Conservation (phyloP, 2,329 filamentous ascomycete species). For the Salinomyces thailandicus region DNA sequence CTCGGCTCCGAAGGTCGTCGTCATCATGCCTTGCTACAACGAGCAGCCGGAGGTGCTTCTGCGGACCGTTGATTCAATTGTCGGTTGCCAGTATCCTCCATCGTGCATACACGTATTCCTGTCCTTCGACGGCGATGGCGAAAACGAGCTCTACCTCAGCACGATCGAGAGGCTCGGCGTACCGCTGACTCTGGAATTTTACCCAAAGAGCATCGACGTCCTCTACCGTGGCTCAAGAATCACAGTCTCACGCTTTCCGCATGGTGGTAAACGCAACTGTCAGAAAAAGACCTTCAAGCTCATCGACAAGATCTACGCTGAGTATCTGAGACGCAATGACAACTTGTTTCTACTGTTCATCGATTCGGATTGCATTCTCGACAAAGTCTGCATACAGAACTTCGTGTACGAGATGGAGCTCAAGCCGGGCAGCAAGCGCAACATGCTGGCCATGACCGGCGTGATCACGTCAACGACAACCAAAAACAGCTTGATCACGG, state of each 20-base stretch:
- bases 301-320: constrained; percentile 82
- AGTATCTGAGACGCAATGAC: constrained; percentile 79
- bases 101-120: constrained; percentile 90
- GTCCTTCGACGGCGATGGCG: constrained; percentile 83
- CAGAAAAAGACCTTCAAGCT: constrained; percentile 89
- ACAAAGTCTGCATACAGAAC: constrained; percentile 85
- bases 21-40: constrained; percentile 95
- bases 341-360: constrained; percentile 95
- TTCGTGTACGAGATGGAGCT: constrained; percentile 99
- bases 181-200: constrained; percentile 61
- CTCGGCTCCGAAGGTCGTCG: constrained; percentile 84
- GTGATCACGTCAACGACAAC: constrained; percentile 91
- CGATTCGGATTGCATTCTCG: constrained; percentile 91
- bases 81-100: constrained; percentile 86
- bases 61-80: constrained; percentile 79
- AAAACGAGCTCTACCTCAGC: constrained; percentile 79
- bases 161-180: constrained; percentile 80
- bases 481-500: constrained; percentile 77
- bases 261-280: constrained; percentile 87
- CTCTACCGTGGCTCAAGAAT: constrained; percentile 72
- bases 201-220: constrained; percentile 85
- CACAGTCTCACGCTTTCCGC: constrained; percentile 82
- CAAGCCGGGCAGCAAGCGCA: constrained; percentile 78
- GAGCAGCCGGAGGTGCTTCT: constrained; percentile 77
- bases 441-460: constrained; percentile 96